These are phyloP conservation scores for Prinsepia uniflora DNA, from an alignment of 306 rosid genomes.

Conservation along the genomic window DNA sequence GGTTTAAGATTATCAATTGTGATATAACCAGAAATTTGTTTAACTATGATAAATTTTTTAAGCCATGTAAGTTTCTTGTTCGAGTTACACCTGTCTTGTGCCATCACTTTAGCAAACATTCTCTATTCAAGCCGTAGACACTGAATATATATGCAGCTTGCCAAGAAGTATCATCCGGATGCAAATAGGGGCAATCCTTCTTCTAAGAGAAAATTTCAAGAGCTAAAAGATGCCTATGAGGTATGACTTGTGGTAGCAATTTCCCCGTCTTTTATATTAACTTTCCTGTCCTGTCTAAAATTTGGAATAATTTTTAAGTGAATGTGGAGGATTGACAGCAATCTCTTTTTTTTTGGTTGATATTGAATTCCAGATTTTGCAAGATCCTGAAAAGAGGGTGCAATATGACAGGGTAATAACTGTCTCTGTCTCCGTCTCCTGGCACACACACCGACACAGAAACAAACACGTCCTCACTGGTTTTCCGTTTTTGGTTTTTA, in stretches of 20 bases:
- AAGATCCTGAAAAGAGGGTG: constrained; percentile 71
- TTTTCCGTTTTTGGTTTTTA: not conserved
- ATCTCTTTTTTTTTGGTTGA: not conserved
- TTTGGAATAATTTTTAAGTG: not conserved
- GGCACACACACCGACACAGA: too few species aligned
- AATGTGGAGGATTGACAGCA: not conserved
- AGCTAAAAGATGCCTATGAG: constrained; percentile 95
- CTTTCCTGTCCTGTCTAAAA: not conserved
- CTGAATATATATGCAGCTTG: constrained; percentile 52
- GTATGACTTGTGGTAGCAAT: constrained; percentile 34
- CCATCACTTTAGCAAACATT: not conserved
- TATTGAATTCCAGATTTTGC: constrained; percentile 55
- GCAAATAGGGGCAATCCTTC: constrained; percentile 79
- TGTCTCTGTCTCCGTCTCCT: not conserved
- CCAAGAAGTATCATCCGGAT: constrained; percentile 94
- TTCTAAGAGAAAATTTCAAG: constrained; percentile 84
- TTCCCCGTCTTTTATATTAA: not conserved
- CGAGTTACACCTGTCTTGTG: not conserved
- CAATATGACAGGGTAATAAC: constrained; percentile 58
- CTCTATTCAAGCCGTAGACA: constrained; percentile 7
- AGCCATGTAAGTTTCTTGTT: not conserved
- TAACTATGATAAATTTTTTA: not conserved
- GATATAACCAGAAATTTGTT: not conserved
- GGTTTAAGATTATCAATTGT: not conserved
- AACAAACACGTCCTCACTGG: not conserved